Percentiles rank a stretch among this genome's conserved stretches.
Evolutionary conservation across 2,329 filamentous ascomycete genomes (phyloP).

Genomic region (Cytospora leucostoma): DNA sequence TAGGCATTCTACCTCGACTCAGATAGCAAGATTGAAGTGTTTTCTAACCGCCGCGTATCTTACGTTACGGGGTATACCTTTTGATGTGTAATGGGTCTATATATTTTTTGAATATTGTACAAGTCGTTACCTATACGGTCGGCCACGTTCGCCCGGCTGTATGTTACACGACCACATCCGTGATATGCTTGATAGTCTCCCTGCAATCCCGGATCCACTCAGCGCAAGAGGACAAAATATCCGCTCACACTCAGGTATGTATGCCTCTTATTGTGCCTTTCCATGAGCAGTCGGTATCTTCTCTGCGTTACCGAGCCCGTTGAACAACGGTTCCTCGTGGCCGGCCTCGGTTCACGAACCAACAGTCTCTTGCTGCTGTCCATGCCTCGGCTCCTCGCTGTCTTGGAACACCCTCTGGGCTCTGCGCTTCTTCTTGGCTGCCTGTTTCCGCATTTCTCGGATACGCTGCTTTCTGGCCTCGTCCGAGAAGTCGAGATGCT

Average conservation of each 20-base stretch:
- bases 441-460: slow-evolving; percentile 25
- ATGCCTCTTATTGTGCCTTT: not conserved
- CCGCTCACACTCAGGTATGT: not conserved
- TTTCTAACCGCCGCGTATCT: not conserved
- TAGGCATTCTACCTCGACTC: not conserved
- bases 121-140: not conserved
- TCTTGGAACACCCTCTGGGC: slow-evolving; percentile 31
- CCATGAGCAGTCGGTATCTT: not conserved
- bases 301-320: slow-evolving; percentile 31
- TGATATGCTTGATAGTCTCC: not conserved
- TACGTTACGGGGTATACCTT: not conserved
- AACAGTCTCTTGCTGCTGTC: slow-evolving; percentile 28
- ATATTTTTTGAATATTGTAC: not conserved
- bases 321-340: slow-evolving; percentile 40
- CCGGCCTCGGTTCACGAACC: slow-evolving; percentile 40
- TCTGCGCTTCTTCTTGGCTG: slow-evolving; percentile 28
- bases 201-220: not conserved
- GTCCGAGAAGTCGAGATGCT: slow-evolving; percentile 53
- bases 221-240: not conserved
- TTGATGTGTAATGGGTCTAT: slow-evolving; percentile 7
- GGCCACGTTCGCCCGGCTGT: too few species aligned
- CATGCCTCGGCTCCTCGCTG: slow-evolving; percentile 11
- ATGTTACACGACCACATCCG: not conserved
- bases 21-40: not conserved
- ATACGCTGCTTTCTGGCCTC: slow-evolving; percentile 35